Evolutionary conservation across 78 protist genomes (phyloP).

Genomic region (Bodo saltans): DNA sequence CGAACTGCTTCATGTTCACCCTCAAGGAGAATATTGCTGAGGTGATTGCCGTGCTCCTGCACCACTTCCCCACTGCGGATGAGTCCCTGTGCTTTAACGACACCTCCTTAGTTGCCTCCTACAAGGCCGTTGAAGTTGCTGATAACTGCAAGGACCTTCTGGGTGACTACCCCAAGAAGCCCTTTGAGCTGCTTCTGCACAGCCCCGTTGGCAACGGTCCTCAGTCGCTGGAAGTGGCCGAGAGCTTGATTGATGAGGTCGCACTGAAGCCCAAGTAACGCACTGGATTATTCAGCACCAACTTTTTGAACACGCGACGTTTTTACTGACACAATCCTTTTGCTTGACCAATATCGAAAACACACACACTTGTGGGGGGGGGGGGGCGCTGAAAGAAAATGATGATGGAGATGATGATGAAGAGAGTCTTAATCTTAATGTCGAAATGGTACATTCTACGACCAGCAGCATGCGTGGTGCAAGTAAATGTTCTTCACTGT

Average conservation of each 20-base stretch:
- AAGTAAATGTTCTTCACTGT: too few relatives aligned
- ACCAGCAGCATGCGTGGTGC: too few relatives aligned
- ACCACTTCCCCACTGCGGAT: constrained; percentile 23
- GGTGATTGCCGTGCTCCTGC: constrained; percentile 37
- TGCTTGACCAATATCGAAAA: too few relatives aligned
- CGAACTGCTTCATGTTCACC: constrained; percentile 86
- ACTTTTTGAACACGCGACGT: too few relatives aligned
- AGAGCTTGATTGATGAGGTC: not conserved
- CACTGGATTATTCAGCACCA: too few relatives aligned
- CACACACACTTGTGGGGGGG: too few relatives aligned
- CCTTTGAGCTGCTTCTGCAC: not conserved
- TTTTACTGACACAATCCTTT: too few relatives aligned
- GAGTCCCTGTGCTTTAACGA: not conserved
- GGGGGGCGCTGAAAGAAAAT: too few relatives aligned
- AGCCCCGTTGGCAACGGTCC: constrained; percentile 9
- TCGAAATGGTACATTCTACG: too few relatives aligned
- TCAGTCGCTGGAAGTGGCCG: not conserved
- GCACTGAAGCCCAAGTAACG: not conserved
- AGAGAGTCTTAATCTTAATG: too few relatives aligned
- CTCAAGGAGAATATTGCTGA: constrained; percentile 34
- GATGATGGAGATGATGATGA: too few relatives aligned
- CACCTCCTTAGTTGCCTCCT: not conserved
- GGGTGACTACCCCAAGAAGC: not conserved
- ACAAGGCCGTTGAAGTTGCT: not conserved
- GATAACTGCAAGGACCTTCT: not conserved